Conservation (phyloP, 371 early-diverging fungal genomes). For the Mortierella sp. region DNA sequence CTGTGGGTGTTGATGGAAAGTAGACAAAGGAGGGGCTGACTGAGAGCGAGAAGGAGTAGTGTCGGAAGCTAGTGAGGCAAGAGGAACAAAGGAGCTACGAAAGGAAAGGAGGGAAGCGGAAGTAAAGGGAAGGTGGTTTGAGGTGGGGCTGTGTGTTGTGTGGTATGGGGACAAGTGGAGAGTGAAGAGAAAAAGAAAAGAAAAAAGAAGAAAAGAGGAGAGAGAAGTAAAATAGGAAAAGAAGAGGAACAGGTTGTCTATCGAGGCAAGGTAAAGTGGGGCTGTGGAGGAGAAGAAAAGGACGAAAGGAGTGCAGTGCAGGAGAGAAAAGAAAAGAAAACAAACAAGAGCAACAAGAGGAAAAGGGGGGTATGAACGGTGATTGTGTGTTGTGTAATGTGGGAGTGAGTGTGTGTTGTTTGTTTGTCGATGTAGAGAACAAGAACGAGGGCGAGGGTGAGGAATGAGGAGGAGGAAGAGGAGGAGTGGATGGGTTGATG, state of each 20-base stretch:
- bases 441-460: background rate
- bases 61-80: background rate
- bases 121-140: background rate
- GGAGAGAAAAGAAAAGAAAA: background rate
- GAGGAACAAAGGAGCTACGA: background rate
- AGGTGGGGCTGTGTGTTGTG: background rate
- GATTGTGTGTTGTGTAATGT: background rate
- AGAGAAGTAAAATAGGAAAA: background rate
- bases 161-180: background rate
- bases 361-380: background rate
- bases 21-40: background rate
- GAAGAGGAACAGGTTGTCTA: background rate
- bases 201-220: background rate
- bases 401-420: background rate
- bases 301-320: too few species aligned
- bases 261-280: slow-evolving; percentile 2
- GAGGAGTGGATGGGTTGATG: slow-evolving; percentile 10
- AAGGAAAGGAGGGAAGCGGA: too few species aligned
- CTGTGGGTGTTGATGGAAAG: background rate
- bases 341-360: background rate
- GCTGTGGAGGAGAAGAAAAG: background rate
- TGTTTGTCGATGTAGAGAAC: too few species aligned
- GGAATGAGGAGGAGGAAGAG: background rate
- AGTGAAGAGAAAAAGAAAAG: background rate
- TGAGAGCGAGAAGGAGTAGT: background rate